Percentiles rank a stretch among this genome's conserved stretches.
Conservation (phyloP, 2,329 filamentous ascomycete species). For the Coleophoma crateriformis region DNA sequence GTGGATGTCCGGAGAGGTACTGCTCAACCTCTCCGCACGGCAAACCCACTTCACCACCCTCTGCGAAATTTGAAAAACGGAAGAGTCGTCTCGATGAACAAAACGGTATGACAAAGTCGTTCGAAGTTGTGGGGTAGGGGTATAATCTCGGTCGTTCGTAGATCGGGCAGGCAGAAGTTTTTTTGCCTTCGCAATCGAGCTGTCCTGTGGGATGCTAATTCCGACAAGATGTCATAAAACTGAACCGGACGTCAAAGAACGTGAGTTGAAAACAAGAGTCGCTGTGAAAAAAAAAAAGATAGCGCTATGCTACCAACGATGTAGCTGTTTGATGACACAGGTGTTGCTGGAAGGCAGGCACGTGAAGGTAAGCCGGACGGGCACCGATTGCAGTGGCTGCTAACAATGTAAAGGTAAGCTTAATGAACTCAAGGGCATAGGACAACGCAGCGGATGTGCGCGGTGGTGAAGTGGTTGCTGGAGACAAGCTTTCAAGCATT, state of each 20-base stretch:
- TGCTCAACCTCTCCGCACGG: slow-evolving; percentile 30
- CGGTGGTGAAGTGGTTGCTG: not conserved
- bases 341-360: slow-evolving; percentile 13
- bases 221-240: too few relatives aligned
- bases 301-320: too few relatives aligned
- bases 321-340: slow-evolving; percentile 20
- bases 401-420: slow-evolving; percentile 12
- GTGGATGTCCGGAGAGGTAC: slow-evolving; percentile 30
- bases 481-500: slow-evolving; percentile 5
- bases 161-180: too few relatives aligned
- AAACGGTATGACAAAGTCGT: not conserved
- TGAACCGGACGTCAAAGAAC: too few relatives aligned
- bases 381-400: slow-evolving; percentile 2
- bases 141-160: too few relatives aligned
- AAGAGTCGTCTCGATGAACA: not conserved
- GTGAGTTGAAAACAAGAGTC: too few relatives aligned
- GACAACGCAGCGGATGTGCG: slow-evolving; percentile 3
- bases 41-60: slow-evolving; percentile 15
- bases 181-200: too few relatives aligned
- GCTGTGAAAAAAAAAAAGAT: too few relatives aligned
- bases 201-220: too few relatives aligned
- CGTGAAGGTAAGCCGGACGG: slow-evolving; percentile 10
- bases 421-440: slow-evolving; percentile 5
- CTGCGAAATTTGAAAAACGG: slow-evolving; percentile 1
- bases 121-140: not conserved